Conservation (phyloP, 2,329 filamentous ascomycete species). For the Hypoxylon sp. region DNA sequence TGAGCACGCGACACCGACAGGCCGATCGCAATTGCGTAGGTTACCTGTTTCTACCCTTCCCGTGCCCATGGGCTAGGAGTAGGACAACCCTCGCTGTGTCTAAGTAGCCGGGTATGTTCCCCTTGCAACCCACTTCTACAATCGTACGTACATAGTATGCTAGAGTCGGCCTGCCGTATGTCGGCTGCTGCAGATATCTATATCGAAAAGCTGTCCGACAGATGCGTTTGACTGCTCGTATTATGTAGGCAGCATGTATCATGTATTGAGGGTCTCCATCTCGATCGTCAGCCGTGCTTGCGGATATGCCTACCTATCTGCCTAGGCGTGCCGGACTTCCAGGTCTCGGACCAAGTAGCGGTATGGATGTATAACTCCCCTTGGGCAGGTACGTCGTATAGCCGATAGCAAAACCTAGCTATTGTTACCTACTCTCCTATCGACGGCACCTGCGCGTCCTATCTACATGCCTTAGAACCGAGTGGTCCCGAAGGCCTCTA, state of each 20-base stretch:
- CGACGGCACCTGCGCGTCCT: slow-evolving; percentile 19
- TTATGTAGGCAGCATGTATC: slow-evolving; percentile 3
- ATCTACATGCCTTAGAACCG: slow-evolving; percentile 16
- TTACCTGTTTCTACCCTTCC: slow-evolving; percentile 2
- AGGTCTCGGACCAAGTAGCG: slow-evolving; percentile 30
- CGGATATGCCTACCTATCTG: neutral
- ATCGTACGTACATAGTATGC: slow-evolving; percentile 20
- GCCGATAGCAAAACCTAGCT: slow-evolving; percentile 22
- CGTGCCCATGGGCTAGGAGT: slow-evolving; percentile 4
- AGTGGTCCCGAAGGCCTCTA: neutral
- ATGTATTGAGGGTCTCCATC: slow-evolving; percentile 9
- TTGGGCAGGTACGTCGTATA: slow-evolving; percentile 4
- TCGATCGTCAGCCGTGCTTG: slow-evolving; percentile 22
- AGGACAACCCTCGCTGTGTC: slow-evolving; percentile 6
- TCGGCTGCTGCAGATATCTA: slow-evolving; percentile 24
- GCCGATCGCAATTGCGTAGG: slow-evolving; percentile 21
- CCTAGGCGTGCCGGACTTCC: slow-evolving; percentile 5
- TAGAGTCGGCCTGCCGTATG: slow-evolving; percentile 13
- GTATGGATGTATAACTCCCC: slow-evolving; percentile 19
- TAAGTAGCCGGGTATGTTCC: slow-evolving; percentile 18
- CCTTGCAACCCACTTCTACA: slow-evolving; percentile 15
- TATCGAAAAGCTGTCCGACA: slow-evolving; percentile 17
- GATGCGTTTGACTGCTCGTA: slow-evolving; percentile 21
- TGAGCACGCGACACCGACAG: slow-evolving; percentile 33
- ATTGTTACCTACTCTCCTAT: slow-evolving; percentile 17